Base-by-base conservation (phyloP, 1,284 basidiomycete species). In the Trichosporon inkin region DNA sequence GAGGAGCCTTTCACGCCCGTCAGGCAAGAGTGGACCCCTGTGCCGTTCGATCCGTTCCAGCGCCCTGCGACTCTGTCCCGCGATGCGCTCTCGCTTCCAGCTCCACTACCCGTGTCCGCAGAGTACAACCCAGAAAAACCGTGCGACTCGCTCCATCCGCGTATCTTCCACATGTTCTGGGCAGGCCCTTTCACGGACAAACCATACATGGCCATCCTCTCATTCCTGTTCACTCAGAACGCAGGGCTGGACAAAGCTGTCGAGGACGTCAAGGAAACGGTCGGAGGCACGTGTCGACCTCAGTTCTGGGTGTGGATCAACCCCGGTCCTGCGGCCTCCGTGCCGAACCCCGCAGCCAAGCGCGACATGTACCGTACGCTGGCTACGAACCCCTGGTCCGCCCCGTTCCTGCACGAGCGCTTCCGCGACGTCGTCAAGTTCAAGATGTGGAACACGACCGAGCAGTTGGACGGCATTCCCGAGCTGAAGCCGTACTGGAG, bases 281-380 rank as follows among this genome's bases (percentile, higher is more conserved):
- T 72, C 17, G 58, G 70, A 11, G 72, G 76, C 8, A 77, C 83
- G 3, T 91, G 89, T 71, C 81, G 86, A 54, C 86, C 89, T 0
- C 84, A 89, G 67, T 86, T 92, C 68, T 92, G 89, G 89, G 79
- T 92, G 57, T 92, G 90, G 90, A 90, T 92, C 73, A 92, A 90
- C 67, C 85, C 84, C 3, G 84, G 84, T n/a, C 83, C 84, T 14
- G 84, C 84, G 2, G 80, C 81, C 6, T 82, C 86, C 3, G 82
- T 89, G 0, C 88, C 87, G 3, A 89, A 90, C 68, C 84, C 85
- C 32, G 81, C 82, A 35, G 89, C 88, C 6, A 78, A 83, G 59
- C 78, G 77, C n/a, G 85, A 89, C 59, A 86, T 88, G 85, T 82
- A 80, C 71, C 81, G 84, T 16, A 80, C 83, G 61, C 82, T 92